Evolutionary conservation across 371 early-diverging fungal genomes (phyloP).

Genomic region (Mortierella sp.): DNA sequence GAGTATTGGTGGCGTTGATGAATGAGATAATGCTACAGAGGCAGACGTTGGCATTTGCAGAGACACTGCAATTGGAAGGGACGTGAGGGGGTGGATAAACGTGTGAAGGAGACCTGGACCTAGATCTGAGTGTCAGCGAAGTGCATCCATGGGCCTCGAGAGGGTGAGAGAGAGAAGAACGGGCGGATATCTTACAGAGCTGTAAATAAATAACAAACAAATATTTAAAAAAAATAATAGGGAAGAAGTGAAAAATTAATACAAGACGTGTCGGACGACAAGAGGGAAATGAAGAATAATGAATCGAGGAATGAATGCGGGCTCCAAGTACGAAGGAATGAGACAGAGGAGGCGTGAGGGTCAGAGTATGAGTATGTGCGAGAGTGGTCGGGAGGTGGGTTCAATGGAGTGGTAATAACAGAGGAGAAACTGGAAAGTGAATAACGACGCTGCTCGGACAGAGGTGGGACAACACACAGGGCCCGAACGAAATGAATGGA

Average conservation of each 20-base stretch:
- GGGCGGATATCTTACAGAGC: too few relatives aligned
- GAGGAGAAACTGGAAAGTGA: too few relatives aligned
- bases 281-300: background rate
- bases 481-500: too few relatives aligned
- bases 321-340: background rate
- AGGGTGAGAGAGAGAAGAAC: too few relatives aligned
- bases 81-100: background rate
- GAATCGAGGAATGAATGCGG: background rate
- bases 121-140: background rate
- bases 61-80: background rate
- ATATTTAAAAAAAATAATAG: background rate
- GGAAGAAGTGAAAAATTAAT: background rate
- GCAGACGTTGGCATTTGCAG: constrained; percentile 14
- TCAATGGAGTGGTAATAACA: too few relatives aligned
- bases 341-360: background rate
- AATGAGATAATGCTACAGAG: background rate
- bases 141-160: background rate
- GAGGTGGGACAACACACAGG: too few relatives aligned
- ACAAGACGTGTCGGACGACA: background rate
- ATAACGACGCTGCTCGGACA: too few relatives aligned
- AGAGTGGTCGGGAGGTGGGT: too few relatives aligned
- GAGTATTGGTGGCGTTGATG: background rate
- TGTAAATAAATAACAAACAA: background rate
- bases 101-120: background rate
- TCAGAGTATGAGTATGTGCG: too few relatives aligned